A percentile compares a stretch with the other conserved stretches of the same genome.
Conservation (phyloP, 805 yeast species). For the Nakazawaea peltata region DNA sequence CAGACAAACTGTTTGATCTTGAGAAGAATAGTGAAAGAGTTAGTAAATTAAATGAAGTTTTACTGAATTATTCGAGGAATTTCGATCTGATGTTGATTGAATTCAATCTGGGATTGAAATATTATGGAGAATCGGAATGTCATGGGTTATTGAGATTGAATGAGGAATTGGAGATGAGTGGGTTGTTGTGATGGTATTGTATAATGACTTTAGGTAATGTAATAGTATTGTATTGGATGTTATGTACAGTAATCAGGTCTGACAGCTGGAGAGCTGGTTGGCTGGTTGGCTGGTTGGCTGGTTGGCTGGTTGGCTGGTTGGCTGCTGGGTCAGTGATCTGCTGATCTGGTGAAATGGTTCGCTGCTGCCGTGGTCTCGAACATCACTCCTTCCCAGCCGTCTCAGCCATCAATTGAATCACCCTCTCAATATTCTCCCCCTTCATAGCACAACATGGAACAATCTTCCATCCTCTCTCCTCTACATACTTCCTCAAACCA, state of each 20-base stretch:
- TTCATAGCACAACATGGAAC: conserved; percentile 81
- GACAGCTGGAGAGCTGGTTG: no score
- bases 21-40: conserved; percentile 31
- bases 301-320: no score
- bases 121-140: conserved; percentile 43
- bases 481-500: conserved; percentile 36
- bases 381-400: conserved; percentile 22
- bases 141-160: conserved; percentile 33
- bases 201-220: no score
- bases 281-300: no score
- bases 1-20: conserved; percentile 29
- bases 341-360: no score
- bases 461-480: conserved; percentile 46
- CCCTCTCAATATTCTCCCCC: conserved; percentile 62
- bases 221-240: no score
- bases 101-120: conserved; percentile 35
- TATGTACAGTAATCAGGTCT: no score
- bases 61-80: conserved; percentile 33
- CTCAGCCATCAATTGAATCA: conserved; percentile 67
- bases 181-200: background rate
- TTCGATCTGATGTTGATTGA: conserved; percentile 38
- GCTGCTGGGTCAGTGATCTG: no score
- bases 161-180: conserved; percentile 28
- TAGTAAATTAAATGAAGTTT: conserved; percentile 29
- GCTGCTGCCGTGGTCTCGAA: no score